A percentile compares a stretch with the other conserved stretches of the same genome.
Evolutionary conservation across 331 rosid species (phyloP).

Genomic region (Cydonia oblonga): DNA sequence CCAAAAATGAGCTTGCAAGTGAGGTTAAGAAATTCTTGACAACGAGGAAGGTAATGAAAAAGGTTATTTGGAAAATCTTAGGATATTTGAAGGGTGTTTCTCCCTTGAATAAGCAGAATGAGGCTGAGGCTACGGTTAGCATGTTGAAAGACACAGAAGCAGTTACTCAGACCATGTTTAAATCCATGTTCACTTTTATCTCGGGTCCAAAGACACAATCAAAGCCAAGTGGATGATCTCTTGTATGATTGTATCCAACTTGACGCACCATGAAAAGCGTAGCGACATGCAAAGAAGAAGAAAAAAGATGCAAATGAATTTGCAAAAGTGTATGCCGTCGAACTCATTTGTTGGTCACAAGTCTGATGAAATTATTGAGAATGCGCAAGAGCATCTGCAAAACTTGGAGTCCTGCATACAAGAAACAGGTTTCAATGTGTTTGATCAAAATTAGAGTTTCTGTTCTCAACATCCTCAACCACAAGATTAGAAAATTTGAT

Average conservation of each 20-base stretch:
- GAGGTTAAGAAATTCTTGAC: slow-evolving; percentile 31
- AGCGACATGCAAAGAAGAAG: neutral
- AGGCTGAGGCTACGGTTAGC: too few relatives aligned
- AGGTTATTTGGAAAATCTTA: slow-evolving; percentile 24
- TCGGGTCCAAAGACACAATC: slow-evolving; percentile 22
- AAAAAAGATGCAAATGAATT: neutral
- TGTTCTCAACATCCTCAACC: slow-evolving; percentile 43
- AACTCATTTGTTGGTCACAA: slow-evolving; percentile 9
- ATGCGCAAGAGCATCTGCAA: slow-evolving; percentile 10
- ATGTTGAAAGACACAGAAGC: too few relatives aligned
- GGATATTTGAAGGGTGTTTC: neutral
- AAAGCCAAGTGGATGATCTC: slow-evolving; percentile 24
- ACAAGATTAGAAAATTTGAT: slow-evolving; percentile 6
- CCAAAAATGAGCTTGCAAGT: slow-evolving; percentile 16
- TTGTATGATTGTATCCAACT: slow-evolving; percentile 21
- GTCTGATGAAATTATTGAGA: slow-evolving; percentile 9
- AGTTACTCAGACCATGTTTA: slow-evolving; percentile 6
- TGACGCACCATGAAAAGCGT: slow-evolving; percentile 11
- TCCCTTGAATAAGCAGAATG: neutral
- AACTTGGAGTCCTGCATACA: slow-evolving; percentile 15
- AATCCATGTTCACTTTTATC: slow-evolving; percentile 22
- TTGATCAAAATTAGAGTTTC: slow-evolving; percentile 25
- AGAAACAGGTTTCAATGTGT: too few relatives aligned
- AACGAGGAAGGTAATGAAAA: slow-evolving; percentile 32
- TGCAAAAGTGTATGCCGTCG: neutral